Conservation (phyloP, 306 rosid genomes). For the Castanospermum australe region DNA sequence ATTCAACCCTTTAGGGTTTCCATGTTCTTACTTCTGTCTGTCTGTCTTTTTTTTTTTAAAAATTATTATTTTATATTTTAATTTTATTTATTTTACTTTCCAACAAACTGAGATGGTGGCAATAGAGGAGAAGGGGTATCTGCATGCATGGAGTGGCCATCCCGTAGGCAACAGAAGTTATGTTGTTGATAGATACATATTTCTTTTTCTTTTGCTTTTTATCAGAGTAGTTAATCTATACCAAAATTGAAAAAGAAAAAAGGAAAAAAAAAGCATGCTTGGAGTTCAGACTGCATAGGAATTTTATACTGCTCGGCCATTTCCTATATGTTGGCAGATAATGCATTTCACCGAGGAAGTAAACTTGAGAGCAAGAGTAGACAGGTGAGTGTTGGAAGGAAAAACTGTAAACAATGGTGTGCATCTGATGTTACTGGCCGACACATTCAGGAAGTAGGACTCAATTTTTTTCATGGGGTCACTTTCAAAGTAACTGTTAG, state of each 20-base stretch:
- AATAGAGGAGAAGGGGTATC: neutral
- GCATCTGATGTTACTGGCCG: constrained; percentile 1
- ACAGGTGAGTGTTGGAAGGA: neutral
- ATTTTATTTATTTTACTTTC: neutral
- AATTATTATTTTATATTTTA: too few relatives aligned
- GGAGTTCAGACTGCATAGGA: neutral
- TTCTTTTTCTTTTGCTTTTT: neutral
- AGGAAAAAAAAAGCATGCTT: neutral
- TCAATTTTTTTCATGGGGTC: constrained; percentile 2
- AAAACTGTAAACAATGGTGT: neutral
- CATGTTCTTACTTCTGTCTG: constrained; percentile 10
- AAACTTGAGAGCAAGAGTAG: constrained; percentile 14
- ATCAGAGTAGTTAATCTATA: neutral
- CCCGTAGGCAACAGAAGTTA: neutral
- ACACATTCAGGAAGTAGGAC: neutral
- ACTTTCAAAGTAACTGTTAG: neutral
- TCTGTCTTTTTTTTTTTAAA: neutral
- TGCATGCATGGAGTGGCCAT: constrained; percentile 13
- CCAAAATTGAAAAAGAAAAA: neutral
- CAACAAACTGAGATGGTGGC: constrained; percentile 17
- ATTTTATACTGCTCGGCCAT: neutral
- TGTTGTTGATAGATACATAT: constrained; percentile 11
- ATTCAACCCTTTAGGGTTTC: constrained; percentile 34
- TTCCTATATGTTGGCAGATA: neutral
- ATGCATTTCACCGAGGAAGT: constrained; percentile 21